Conservation (phyloP, 1,284 basidiomycete species). For the Rhodofomes roseus region DNA sequence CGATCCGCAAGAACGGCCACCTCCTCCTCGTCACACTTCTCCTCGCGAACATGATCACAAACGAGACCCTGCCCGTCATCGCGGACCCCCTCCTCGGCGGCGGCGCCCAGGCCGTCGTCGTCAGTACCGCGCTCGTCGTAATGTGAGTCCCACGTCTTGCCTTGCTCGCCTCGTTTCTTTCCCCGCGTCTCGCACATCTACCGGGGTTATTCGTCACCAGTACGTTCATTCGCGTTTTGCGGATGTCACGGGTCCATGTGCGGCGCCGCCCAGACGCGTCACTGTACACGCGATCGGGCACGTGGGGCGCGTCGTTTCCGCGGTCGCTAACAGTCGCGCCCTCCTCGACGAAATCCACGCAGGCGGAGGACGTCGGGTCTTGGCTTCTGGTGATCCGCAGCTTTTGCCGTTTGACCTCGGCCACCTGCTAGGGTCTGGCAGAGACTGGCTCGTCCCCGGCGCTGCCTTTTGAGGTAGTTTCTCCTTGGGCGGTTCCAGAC, state of each 20-base stretch:
- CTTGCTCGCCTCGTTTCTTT: not conserved
- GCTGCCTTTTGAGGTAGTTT: no score
- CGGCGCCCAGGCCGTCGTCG: constrained; percentile 75
- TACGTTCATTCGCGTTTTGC: not conserved
- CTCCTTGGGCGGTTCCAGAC: no score
- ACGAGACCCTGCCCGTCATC: constrained; percentile 90
- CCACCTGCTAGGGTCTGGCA: no score
- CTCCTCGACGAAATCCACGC: no score
- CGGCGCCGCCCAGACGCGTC: not conserved
- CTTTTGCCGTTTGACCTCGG: no score
- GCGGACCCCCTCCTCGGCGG: constrained; percentile 86
- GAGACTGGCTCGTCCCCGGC: no score
- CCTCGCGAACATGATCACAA: constrained; percentile 86
- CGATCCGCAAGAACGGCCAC: constrained; percentile 84
- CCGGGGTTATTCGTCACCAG: constrained; percentile 3
- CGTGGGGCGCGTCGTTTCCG: not conserved
- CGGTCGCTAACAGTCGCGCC: not conserved
- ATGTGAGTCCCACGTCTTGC: constrained; percentile 50
- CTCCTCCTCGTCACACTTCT: constrained; percentile 80
- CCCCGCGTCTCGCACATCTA: not conserved
- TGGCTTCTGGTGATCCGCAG: no score
- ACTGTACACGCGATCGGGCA: not conserved
- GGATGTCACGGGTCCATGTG: not conserved
- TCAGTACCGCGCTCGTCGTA: constrained; percentile 83
- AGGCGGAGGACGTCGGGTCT: no score